Evolutionary conservation across 371 early-diverging fungal genomes (phyloP), one percentile per base, ranked within the genome.

Genomic region (Mortierella sp.): DNA sequence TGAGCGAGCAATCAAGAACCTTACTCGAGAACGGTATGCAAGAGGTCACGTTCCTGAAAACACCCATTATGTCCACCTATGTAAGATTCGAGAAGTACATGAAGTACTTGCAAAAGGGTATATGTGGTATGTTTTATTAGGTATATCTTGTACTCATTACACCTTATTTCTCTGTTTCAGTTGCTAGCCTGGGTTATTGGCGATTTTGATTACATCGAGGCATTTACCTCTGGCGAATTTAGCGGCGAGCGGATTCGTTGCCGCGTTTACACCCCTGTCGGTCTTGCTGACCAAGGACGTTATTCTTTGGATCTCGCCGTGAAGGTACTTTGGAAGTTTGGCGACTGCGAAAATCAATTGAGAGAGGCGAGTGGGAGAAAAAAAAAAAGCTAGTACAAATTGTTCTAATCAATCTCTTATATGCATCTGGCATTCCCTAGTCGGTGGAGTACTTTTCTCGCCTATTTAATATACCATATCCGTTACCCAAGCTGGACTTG

Each of bases 11-110:
- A 35, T 79, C 87, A 47, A 90, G 86, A 22, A 75, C 52, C 11
- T 40, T 68, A 18, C 58, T 79, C 6, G 84, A 74, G 11, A 68
- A 67, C 22, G 83, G 77, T 3, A 76, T 76, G 76, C 76, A 90
- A 78, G 81, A 75, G 62, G 92, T 94, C 49, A 88, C 84, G 54
- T 98, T 95, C 87, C 89, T 91, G 60, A 86, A 86, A 39, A 96
- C 98, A 0, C 97, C 97, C 8, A 86, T 91, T 68, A 97, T 98
- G 97, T 92, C 93, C 49, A 96, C 98, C 3, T 98, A 98, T 78
- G 88, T 89, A 61, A 60, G 68, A 52, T 10, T 14, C 20, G 8
- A 10, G 26, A 51, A 43, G 43, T 52, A 52, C 52, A 22, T 9
- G 52, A 20, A 52, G 52, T 47, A 47, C 20, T 5, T 14, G 3